Percentiles rank a stretch among this genome's conserved stretches.
Evolutionary conservation across 129 eudicot species (phyloP).

Genomic region (Helichrysum umbraculigerum): DNA sequence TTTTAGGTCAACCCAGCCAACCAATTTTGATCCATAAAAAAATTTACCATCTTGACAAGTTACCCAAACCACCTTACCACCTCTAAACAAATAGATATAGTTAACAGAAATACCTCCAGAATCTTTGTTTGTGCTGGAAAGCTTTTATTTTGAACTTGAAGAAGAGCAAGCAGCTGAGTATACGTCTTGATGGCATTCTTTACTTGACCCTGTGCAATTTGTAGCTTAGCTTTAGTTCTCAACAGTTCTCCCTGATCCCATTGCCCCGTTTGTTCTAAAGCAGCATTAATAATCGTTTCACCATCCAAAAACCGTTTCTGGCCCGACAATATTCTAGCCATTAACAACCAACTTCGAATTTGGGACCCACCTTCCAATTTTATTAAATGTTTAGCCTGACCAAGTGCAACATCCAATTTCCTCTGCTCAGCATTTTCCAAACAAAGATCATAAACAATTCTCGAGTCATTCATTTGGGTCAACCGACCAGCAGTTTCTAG

Average conservation of each 20-base stretch:
- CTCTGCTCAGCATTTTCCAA: conserved; percentile 82
- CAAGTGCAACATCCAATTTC: conserved; percentile 71
- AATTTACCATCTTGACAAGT: too few species aligned
- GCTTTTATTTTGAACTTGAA: conserved; percentile 73
- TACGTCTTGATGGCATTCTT: conserved; percentile 73
- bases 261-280: conserved; percentile 78
- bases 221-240: conserved; percentile 77
- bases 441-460: conserved; percentile 52
- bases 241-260: conserved; percentile 82
- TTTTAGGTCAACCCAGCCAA: not conserved
- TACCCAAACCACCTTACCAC: not conserved
- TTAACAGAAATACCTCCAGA: conserved; percentile 36
- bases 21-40: not conserved
- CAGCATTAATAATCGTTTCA: conserved; percentile 62
- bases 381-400: conserved; percentile 51
- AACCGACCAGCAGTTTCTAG: conserved; percentile 60
- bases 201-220: conserved; percentile 69
- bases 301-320: conserved; percentile 65
- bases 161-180: conserved; percentile 79
- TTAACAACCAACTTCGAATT: conserved; percentile 57
- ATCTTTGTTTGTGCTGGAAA: conserved; percentile 48
- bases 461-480: conserved; percentile 57
- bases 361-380: conserved; percentile 70
- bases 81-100: not conserved
- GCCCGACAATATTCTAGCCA: conserved; percentile 76